Evolutionary conservation across 2,329 filamentous ascomycete species (phyloP).

Genomic region (Biscogniauxia mediterranea): DNA sequence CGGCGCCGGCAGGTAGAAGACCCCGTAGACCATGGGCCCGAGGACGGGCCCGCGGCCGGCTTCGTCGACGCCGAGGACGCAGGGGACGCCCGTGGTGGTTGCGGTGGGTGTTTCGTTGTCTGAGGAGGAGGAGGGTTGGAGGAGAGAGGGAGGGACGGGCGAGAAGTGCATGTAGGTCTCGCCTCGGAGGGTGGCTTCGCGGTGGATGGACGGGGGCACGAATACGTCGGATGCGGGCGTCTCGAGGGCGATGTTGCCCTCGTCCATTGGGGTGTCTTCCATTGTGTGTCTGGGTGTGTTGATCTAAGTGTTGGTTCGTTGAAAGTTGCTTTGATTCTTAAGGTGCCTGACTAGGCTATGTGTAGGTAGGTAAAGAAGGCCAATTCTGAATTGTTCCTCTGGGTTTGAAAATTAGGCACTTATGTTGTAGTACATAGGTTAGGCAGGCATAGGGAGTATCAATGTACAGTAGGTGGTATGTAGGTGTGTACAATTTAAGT

Average conservation of each 20-base stretch:
- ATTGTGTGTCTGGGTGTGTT: conserved; percentile 31
- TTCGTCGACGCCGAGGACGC: conserved; percentile 87
- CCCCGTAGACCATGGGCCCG: conserved; percentile 71
- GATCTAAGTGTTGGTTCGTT: not conserved
- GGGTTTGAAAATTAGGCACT: too few species aligned
- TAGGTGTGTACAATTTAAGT: too few species aligned
- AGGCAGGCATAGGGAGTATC: too few species aligned
- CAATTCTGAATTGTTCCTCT: too few species aligned
- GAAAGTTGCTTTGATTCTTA: too few species aligned
- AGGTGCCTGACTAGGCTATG: too few species aligned
- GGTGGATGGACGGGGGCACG: conserved; percentile 68
- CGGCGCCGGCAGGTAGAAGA: conserved; percentile 73
- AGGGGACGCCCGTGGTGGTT: conserved; percentile 50
- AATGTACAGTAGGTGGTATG: too few species aligned
- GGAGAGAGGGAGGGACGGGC: conserved; percentile 61
- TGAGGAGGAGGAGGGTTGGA: conserved; percentile 36
- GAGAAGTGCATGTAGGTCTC: conserved; percentile 72
- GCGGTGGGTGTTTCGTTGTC: conserved; percentile 18
- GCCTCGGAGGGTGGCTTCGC: conserved; percentile 56
- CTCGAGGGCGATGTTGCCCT: conserved; percentile 34
- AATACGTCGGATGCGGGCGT: conserved; percentile 43
- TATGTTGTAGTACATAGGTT: too few species aligned
- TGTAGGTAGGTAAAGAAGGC: too few species aligned
- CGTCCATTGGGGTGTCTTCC: conserved; percentile 41
- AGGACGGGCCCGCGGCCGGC: conserved; percentile 92